phyloP scores from a whole-genome alignment of 1,139 yeast genomes.

The Taphrina betulina region DNA sequence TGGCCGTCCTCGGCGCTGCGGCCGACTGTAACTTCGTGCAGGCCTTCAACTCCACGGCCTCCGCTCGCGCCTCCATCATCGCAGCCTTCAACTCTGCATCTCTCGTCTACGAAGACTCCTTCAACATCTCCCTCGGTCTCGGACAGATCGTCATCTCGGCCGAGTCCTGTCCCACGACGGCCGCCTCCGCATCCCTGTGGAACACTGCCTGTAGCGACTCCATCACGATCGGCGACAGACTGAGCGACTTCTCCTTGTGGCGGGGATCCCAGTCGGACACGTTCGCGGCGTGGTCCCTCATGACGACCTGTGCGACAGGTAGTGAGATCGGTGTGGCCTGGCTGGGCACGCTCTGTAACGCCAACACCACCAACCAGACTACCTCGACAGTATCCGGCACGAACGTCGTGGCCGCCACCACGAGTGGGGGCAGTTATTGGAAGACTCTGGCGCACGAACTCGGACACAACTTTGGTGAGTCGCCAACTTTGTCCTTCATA shows the following conservation, averaged over 20 bases:
- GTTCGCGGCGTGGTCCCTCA: constrained; percentile 47
- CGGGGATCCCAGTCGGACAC: constrained; percentile 43
- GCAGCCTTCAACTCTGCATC: constrained; percentile 46
- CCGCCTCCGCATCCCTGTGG: constrained; percentile 41
- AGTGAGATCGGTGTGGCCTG: constrained; percentile 48
- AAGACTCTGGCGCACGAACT: constrained; percentile 48
- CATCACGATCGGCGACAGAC: constrained; percentile 42
- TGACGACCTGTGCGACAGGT: constrained; percentile 45
- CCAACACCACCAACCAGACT: constrained; percentile 34
- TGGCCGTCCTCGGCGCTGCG: constrained; percentile 47
- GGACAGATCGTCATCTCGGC: constrained; percentile 38
- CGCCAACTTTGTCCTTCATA: too few relatives aligned
- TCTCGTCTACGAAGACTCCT: constrained; percentile 44
- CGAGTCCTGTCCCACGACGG: constrained; percentile 41
- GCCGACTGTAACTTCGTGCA: constrained; percentile 46
- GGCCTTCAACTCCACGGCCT: constrained; percentile 42
- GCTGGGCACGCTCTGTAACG: constrained; percentile 46
- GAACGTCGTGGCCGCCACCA: constrained; percentile 45
- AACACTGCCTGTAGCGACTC: constrained; percentile 42
- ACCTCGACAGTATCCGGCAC: constrained; percentile 43
- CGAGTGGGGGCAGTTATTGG: constrained; percentile 43
- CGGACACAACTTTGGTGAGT: constrained; percentile 45
- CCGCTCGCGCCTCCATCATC: constrained; percentile 44
- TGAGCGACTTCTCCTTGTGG: constrained; percentile 45
- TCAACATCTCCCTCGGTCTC: constrained; percentile 46